Conservation (phyloP, 306 rosid genomes). For the Pachyrhizus erosus region DNA sequence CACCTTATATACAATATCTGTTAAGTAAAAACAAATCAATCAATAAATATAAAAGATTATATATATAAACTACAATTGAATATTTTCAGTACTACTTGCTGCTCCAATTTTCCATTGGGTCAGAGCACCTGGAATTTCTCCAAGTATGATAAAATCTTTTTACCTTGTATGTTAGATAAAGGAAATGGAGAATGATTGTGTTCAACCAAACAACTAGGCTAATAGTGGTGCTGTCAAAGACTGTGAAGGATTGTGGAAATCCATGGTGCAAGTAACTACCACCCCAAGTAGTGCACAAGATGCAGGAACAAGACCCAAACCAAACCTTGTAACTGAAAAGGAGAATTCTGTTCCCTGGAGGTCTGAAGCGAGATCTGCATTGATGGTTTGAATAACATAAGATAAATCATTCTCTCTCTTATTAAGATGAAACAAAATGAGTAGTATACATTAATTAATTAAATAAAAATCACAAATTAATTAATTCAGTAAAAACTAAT, state of each 20-base stretch:
- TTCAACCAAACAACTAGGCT: conserved; percentile 45
- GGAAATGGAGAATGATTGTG: conserved; percentile 20
- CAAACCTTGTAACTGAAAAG: conserved; percentile 74
- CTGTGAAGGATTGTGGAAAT: conserved; percentile 63
- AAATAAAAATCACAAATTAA: too few species aligned
- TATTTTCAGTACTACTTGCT: neutral
- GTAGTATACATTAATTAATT: too few species aligned
- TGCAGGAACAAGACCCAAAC: conserved; percentile 86
- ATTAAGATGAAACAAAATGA: too few species aligned
- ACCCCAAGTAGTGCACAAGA: conserved; percentile 67
- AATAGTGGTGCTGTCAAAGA: conserved; percentile 69
- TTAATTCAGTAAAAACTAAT: too few species aligned
- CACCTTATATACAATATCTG: neutral
- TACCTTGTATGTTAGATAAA: conserved; percentile 8
- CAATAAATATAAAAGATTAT: neutral
- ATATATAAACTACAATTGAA: neutral
- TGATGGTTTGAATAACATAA: conserved; percentile 32
- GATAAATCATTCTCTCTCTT: too few species aligned
- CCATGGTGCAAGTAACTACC: conserved; percentile 71
- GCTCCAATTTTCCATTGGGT: conserved; percentile 29
- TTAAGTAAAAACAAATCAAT: neutral
- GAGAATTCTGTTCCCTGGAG: conserved; percentile 32
- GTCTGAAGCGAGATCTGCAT: conserved; percentile 58
- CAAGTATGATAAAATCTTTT: neutral
- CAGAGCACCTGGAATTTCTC: neutral